phyloP scores from a whole-genome alignment of 805 yeast genomes.

The Kodamaea hsintzibuensis region DNA sequence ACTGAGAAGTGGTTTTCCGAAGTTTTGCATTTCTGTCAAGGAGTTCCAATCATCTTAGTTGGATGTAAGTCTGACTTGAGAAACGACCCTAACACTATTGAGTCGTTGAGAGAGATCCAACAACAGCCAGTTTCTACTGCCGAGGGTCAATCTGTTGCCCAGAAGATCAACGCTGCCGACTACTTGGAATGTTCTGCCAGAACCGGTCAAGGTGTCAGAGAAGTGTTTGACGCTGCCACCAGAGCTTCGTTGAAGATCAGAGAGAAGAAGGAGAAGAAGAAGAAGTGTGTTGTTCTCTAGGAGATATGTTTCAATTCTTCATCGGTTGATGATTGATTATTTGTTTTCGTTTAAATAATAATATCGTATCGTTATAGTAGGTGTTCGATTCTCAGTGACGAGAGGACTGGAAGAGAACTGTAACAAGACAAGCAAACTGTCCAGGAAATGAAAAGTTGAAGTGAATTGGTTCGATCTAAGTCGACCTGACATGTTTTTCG shows the following conservation, averaged over 20 bases:
- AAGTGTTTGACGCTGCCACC: conserved; percentile 31
- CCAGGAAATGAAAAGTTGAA: too few relatives aligned
- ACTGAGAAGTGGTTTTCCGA: conserved; percentile 46
- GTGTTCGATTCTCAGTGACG: background rate
- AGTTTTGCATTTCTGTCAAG: conserved; percentile 38
- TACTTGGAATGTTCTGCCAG: conserved; percentile 39
- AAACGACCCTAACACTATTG: conserved; percentile 27
- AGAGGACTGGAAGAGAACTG: too few relatives aligned
- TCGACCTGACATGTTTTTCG: too few relatives aligned
- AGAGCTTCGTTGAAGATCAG: conserved; percentile 32
- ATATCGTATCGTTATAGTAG: background rate
- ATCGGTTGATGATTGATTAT: background rate
- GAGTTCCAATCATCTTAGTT: conserved; percentile 35
- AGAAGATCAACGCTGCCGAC: conserved; percentile 30
- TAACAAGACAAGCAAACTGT: too few relatives aligned
- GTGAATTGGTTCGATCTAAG: too few relatives aligned
- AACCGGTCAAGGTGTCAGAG: conserved; percentile 33
- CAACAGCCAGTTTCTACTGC: conserved; percentile 25
- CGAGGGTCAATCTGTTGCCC: conserved; percentile 31
- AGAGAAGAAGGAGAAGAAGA: conserved; percentile 28
- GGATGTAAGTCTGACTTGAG: conserved; percentile 41
- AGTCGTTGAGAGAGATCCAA: conserved; percentile 24
- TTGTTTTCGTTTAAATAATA: conserved; percentile 4
- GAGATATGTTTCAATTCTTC: background rate
- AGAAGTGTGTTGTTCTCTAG: conserved; percentile 30